These are phyloP conservation scores for Dichotomopilus funicola DNA, from an alignment of 2,329 filamentous ascomycete species.

Conservation along the genomic window DNA sequence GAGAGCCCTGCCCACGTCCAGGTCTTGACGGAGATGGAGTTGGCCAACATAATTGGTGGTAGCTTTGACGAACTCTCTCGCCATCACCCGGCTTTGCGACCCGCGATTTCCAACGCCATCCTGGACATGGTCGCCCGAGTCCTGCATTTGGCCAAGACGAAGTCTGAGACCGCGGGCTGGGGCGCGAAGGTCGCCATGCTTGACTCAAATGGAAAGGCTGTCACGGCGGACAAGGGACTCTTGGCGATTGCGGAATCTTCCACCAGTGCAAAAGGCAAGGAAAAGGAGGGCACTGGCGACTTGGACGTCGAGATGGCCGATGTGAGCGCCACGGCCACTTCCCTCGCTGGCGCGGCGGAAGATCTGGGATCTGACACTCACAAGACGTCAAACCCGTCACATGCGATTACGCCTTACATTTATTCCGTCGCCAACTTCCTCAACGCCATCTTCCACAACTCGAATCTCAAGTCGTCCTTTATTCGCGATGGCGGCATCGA, in stretches of 20 bases:
- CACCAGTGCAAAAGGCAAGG: constrained; percentile 35
- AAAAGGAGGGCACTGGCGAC: constrained; percentile 31
- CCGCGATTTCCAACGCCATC: constrained; percentile 75
- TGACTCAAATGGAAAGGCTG: constrained; percentile 49
- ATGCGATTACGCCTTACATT: constrained; percentile 60
- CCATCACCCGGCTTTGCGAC: constrained; percentile 80
- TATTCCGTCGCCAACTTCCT: constrained; percentile 73
- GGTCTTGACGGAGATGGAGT: constrained; percentile 63
- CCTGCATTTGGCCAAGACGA: constrained; percentile 62
- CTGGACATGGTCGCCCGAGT: constrained; percentile 84
- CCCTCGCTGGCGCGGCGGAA: not conserved
- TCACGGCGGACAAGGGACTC: constrained; percentile 47
- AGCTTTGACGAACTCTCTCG: constrained; percentile 91
- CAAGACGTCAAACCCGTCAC: constrained; percentile 19
- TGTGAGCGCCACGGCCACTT: constrained; percentile 21
- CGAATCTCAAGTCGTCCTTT: constrained; percentile 64
- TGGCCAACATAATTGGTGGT: constrained; percentile 68
- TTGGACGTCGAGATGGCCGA: constrained; percentile 63
- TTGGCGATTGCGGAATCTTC: constrained; percentile 21
- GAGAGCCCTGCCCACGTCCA: constrained; percentile 85
- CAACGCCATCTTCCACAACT: constrained; percentile 65
- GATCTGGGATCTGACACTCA: constrained; percentile 2
- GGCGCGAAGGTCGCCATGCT: constrained; percentile 72
- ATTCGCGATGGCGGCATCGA: constrained; percentile 76
- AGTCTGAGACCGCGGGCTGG: constrained; percentile 62